Evolutionary conservation across 139 green algal species (phyloP).

Genomic region (Dunaliella primolecta): DNA sequence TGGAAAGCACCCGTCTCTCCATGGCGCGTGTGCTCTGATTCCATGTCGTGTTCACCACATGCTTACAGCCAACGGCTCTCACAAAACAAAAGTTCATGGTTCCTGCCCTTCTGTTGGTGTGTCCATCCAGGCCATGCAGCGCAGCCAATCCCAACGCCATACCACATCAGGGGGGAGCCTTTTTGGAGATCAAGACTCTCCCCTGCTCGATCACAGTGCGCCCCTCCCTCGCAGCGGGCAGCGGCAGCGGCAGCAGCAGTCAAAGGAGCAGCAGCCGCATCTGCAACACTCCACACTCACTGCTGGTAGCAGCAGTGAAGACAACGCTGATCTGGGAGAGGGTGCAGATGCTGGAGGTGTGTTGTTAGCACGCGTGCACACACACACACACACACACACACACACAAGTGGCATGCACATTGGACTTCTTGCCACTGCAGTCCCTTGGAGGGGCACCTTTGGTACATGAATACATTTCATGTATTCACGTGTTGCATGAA

Average conservation of each 20-base stretch:
- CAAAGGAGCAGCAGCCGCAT: no score
- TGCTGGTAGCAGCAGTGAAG: background rate
- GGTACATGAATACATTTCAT: no score
- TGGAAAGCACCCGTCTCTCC: background rate
- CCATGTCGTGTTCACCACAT: background rate
- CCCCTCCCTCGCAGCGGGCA: no score
- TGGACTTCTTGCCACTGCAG: no score
- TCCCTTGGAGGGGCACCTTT: no score
- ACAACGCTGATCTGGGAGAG: background rate
- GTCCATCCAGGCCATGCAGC: background rate
- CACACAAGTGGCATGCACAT: background rate
- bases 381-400: background rate
- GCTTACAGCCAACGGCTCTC: background rate
- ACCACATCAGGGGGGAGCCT: background rate
- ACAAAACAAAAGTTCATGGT: background rate
- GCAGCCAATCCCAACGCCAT: background rate
- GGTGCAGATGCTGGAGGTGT: background rate
- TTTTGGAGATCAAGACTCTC: background rate
- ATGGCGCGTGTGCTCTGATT: background rate
- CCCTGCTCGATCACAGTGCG: background rate
- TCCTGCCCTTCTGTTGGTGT: background rate
- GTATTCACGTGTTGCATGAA: no score
- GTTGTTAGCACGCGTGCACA: background rate
- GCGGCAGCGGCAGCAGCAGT: background rate
- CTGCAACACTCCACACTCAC: no score